Evolutionary conservation across 805 yeast species (phyloP), one percentile per base, ranked within the genome.

Genomic region (Lipomyces japonicus): DNA sequence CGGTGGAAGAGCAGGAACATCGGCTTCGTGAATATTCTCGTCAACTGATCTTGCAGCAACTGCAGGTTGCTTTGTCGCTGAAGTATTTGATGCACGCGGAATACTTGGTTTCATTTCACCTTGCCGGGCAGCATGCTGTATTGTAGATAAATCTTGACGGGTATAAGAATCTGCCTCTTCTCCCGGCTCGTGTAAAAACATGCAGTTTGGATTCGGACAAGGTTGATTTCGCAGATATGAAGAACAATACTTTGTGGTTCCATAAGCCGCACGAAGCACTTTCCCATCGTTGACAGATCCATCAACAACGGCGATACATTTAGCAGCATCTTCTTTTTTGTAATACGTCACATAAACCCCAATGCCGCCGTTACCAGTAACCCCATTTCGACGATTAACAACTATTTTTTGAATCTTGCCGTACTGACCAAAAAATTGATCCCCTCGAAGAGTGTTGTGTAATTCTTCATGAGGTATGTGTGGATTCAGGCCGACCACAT

Each of bases 151-250:
- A 63, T 86, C 95, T 64, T 86, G 89, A 46, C 96, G 81, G 24
- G 95, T 87, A 70, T 86, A 91, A 9, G 95, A 85, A 63, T 93
- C 98, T 1, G 97, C 97, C 68, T 93, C 98, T 73, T 93, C 99
- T 51, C 99, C 98, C 4, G 98, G 98, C 69, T 93, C 98, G 68
- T 93, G 99, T 63, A 93, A 75, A 64, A 93, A 93, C 98, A 93
- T 93, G 76, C 99, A 93, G 65, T 89, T 88, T 55, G 97, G 97
- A 69, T 93, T 93, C 52, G 96, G 98, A 71, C 99, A 93, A 7
- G 93, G 84, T 66, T 87, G 95, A 32, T 96, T 97, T 60, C 97
- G 78, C 57, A 93, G 72, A 65, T 93, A 93, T 2, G 95, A 84
- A n/a, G 96, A 87, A 68, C 99, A 93, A 72, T 93, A 93, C 69